Base-by-base conservation (phyloP, 2,329 filamentous ascomycete genomes). In the Pseudogymnoascus verrucosus region DNA sequence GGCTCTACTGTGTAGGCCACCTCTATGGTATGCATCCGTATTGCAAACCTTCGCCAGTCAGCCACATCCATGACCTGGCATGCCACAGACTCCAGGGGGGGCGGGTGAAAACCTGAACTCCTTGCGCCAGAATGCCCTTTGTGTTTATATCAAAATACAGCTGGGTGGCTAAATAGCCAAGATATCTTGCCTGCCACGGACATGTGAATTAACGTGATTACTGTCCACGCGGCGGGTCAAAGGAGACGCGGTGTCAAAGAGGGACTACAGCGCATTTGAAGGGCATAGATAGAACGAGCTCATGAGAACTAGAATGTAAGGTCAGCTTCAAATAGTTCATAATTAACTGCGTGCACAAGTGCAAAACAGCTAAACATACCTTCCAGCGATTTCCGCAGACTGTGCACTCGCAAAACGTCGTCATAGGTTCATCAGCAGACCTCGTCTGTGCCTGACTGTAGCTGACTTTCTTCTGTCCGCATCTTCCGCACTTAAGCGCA, bases 391-490 rank as follows among this genome's bases (percentile, higher is more conserved):
- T 82, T 59, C 87, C 87, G 71, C 87, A 89, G 67, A 84, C 80
- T 72, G 84, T 85, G 73, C 87, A 89, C 74, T 88, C 85, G 77
- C 87, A 89, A 75, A 89, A 89, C 37, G 87, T 89, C 66, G 87
- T 89, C 87, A 89, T 89, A 69, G 93, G 93, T 78, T 98, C 95
- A 84, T 99, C 95, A 68, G 95, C 95, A 79, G 86, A 90, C 68
- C 95, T 84, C 14, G 95, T 99, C 81, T 99, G 95, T 4, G 95
- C 95, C 78, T 99, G 95, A 60, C 86, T 91, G 78, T 99, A 99
- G 76, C 89, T 92, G 73, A 98, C 95, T 81, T 91, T 93, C 81
- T 90, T 93, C 83, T 96, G 84, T 71, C 90, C 90, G 78, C 95
- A 99, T 76, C 92, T 93, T 73, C 91, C 86, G 78, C 95, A 99